Conservation (phyloP, 2,329 filamentous ascomycete species). For the Rugonectria rugulosa region DNA sequence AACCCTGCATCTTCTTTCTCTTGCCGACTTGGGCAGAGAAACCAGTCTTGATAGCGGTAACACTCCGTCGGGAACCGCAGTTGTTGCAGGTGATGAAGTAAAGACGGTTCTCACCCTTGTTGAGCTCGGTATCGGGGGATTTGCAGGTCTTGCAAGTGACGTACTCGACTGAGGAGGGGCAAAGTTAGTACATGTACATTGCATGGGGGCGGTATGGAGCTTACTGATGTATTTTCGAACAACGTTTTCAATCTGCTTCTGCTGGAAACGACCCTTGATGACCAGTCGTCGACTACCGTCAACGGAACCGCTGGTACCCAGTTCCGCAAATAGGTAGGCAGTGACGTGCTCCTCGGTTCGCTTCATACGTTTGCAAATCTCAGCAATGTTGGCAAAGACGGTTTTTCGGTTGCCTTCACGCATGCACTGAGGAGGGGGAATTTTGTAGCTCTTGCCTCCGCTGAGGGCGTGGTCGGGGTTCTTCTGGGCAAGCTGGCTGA, state of each 20-base stretch:
- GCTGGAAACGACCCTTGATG: slow-evolving; percentile 99
- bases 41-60: slow-evolving; percentile 99
- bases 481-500: slow-evolving; percentile 91
- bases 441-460: slow-evolving; percentile 97
- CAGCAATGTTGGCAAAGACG: slow-evolving; percentile 98
- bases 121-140: slow-evolving; percentile 92
- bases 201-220: slow-evolving; percentile 42
- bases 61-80: slow-evolving; percentile 82
- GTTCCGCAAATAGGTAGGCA: slow-evolving; percentile 94
- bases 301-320: slow-evolving; percentile 96
- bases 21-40: slow-evolving; percentile 99
- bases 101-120: slow-evolving; percentile 98
- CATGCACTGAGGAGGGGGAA: slow-evolving; percentile 96
- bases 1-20: slow-evolving; percentile 92
- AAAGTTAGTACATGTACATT: slow-evolving; percentile 31
- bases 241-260: slow-evolving; percentile 99
- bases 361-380: slow-evolving; percentile 99
- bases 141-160: slow-evolving; percentile 99
- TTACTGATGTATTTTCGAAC: slow-evolving; percentile 92
- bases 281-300: slow-evolving; percentile 92
- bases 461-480: slow-evolving; percentile 94
- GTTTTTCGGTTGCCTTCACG: slow-evolving; percentile 99
- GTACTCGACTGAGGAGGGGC: slow-evolving; percentile 74
- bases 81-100: slow-evolving; percentile 98
- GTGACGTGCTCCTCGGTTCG: slow-evolving; percentile 97